A percentile compares a stretch with the other conserved stretches of the same genome.
phyloP scores from a whole-genome alignment of 768 basidiomycete genomes.

The Cystobasidium ongulense region DNA sequence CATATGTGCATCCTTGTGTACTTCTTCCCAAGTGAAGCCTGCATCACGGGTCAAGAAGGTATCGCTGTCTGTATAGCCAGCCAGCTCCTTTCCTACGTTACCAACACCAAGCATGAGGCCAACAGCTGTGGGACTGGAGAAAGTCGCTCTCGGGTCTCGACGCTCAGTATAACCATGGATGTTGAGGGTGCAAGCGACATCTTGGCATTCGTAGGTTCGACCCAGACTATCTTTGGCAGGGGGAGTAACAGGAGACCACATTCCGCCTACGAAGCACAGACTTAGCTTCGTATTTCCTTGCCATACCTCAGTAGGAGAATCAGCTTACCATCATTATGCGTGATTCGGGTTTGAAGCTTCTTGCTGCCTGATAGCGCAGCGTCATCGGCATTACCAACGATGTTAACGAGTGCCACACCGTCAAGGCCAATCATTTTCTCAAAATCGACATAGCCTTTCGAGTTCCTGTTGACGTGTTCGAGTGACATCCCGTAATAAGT shows the following conservation, averaged over 20 bases:
- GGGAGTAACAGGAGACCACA: slow-evolving; percentile 74
- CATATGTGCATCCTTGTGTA: slow-evolving; percentile 93
- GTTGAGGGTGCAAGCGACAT: slow-evolving; percentile 69
- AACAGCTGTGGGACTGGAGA: slow-evolving; percentile 80
- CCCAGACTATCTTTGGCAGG: slow-evolving; percentile 70
- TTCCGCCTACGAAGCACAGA: slow-evolving; percentile 54
- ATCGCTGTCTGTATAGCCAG: slow-evolving; percentile 74
- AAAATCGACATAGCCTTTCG: slow-evolving; percentile 82
- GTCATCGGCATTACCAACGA: slow-evolving; percentile 72
- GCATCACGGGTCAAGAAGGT: slow-evolving; percentile 94
- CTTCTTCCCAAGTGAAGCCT: slow-evolving; percentile 96
- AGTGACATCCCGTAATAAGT: slow-evolving; percentile 86
- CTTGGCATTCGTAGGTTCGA: slow-evolving; percentile 60
- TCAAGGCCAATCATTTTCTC: slow-evolving; percentile 95
- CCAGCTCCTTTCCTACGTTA: slow-evolving; percentile 78
- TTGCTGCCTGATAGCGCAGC: slow-evolving; percentile 65
- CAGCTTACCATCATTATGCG: slow-evolving; percentile 82
- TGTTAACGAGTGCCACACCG: slow-evolving; percentile 86
- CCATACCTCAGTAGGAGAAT: neutral
- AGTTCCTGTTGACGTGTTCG: slow-evolving; percentile 82
- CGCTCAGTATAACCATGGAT: slow-evolving; percentile 95
- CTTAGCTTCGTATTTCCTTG: neutral
- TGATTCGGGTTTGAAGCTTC: slow-evolving; percentile 73
- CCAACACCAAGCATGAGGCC: slow-evolving; percentile 94
- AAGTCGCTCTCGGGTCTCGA: slow-evolving; percentile 78